Evolutionary conservation across 2,329 filamentous ascomycete species (phyloP).

Genomic region (Fusarium tjaetaba): DNA sequence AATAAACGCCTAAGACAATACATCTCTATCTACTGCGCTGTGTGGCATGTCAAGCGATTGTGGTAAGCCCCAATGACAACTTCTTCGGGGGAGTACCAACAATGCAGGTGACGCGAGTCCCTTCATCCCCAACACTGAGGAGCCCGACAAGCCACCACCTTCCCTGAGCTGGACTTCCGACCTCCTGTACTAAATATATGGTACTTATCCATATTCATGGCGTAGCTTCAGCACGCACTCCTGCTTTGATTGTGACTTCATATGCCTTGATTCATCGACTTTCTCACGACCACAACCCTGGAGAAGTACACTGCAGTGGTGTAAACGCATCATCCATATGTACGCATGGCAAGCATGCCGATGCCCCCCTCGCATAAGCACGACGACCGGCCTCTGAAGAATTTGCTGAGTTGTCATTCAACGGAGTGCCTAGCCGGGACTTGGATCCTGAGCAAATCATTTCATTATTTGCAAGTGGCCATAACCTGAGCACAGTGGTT

Average conservation of each 20-base stretch:
- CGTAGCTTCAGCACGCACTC: too few species aligned
- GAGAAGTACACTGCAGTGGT: background rate
- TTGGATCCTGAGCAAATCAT: too few species aligned
- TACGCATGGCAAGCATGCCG: background rate
- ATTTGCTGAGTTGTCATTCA: too few species aligned
- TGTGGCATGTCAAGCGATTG: background rate
- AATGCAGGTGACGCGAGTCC: background rate
- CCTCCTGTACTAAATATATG: background rate
- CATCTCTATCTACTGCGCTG: background rate
- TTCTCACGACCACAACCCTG: background rate
- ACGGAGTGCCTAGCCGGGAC: too few species aligned
- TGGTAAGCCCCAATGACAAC: background rate
- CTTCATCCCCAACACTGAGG: background rate
- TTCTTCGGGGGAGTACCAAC: background rate
- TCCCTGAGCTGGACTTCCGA: background rate
- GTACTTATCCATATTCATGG: background rate
- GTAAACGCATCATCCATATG: background rate
- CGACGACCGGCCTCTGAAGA: too few species aligned
- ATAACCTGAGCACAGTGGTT: background rate
- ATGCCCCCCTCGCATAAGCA: too few species aligned
- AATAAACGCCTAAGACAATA: fast-evolving
- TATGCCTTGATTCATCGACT: background rate
- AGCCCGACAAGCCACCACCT: background rate
- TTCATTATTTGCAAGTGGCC: background rate
- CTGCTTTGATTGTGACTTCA: background rate